Base-by-base conservation (phyloP, 345 rosid genomes). In the Durio zibethinus region DNA sequence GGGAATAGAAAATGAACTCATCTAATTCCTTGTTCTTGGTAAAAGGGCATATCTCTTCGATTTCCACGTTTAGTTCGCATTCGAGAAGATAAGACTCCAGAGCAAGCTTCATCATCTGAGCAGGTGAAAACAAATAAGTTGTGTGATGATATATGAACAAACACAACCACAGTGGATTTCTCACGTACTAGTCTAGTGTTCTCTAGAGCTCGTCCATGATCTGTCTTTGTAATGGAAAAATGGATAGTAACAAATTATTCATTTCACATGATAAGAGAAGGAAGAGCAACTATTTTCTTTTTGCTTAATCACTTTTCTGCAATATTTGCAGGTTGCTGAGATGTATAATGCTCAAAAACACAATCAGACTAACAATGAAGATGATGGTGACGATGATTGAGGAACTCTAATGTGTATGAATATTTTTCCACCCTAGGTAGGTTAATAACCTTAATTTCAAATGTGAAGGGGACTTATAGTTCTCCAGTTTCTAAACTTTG, bases 11-110 rank as follows among this genome's bases (percentile, higher is more conserved):
- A 5, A 43, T 20, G 56, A 43, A 23, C 61, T 69, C 7, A 7
- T 53, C 12, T 61, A 18, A 48, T 73, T 68, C 74, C 23, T 29
- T 15, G 25, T 77, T 53, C 61, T 78, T 79, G 77, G 62, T 23
- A 2, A 76, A 75, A 93, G 97, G 97, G 99, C 10, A 88, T 93
- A 60, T 92, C 97, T 73, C 93, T 93, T 8, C 92, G 97, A 27
- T 96, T 93, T 87, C 97, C 99, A 35, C 95, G 97, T 20, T 83
- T 96, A 40, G 61, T 96, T 40, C 93, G 91, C 63, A 93, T 93
- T 81, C 84, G 97, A 35, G 92, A 87, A 80, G 99, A 96, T 72
- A 93, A 93, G 86, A 76, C 83, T 45, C 98, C 97, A 23, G 97
- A 93, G 86, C 84, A 87, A 57, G 97, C 97, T 64, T 81, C 97